Base-by-base conservation (phyloP, 345 rosid genomes). In the Geranium brycei region DNA sequence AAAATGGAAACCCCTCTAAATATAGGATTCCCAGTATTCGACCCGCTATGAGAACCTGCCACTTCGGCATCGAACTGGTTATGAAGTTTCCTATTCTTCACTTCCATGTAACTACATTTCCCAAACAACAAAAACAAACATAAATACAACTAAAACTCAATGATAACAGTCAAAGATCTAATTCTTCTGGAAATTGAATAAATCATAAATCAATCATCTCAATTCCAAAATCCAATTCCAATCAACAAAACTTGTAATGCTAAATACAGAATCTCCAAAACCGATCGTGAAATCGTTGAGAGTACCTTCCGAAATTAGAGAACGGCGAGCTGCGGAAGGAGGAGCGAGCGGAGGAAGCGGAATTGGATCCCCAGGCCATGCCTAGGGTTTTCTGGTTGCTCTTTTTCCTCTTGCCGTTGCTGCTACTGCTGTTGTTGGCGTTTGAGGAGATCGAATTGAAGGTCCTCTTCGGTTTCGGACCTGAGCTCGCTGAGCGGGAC, bases 301-400 rank as follows among this genome's bases (percentile, higher is more conserved):
- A 62, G 28, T 41, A 88, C 96, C 96, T 88, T 71, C 95, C 88
- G 7, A 91, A 88, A 79, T 87, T 69, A 19, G 96, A 82, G 78
- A 91, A 87, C 51, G 95, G 89, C 59, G 95, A 75, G 57, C 71
- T 82, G 16, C 81, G 88, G 59, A 76, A 85, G 51, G 92, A 82
- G 61, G 92, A 80, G 64, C 83, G 91, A 75, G 93, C 87, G 59
- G 92, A 73, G 64, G 96, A 77, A 64, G 59, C 69, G 41, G 96
- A 87, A 78, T 76, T 83, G 40, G 89, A 77, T 17, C 98, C 91
- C 98, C 98, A 91, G 57, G 88, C 92, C 80, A 72, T 72, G 65
- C 96, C 98, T 76, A 87, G 87, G 83, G 98, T 89, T 82, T 87
- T 87, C 82, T 86, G 96, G 72, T 83, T 82, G 14, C 53, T 83